A percentile compares a stretch with the other conserved stretches of the same genome.
phyloP scores from a whole-genome alignment of 2,329 filamentous ascomycete genomes.

The Aspergillus carbonarius region DNA sequence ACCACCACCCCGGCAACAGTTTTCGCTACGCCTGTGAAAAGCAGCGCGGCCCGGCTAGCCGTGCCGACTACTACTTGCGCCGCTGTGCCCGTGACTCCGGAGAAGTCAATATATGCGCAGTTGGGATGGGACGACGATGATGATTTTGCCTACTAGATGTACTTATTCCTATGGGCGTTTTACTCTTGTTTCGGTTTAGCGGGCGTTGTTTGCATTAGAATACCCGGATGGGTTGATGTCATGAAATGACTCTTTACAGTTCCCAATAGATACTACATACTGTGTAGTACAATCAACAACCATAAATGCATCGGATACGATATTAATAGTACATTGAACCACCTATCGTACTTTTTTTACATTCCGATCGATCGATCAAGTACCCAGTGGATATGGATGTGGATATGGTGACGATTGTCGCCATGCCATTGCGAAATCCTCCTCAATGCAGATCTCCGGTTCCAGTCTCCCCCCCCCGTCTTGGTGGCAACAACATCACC shows the following conservation, averaged over 20 bases:
- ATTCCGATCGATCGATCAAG: no score
- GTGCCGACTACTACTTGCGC: constrained; percentile 16
- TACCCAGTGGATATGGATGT: no score
- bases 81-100: constrained; percentile 31
- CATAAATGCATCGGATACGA: no score
- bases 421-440: no score
- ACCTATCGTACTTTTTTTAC: no score
- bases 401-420: no score
- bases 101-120: constrained; percentile 44
- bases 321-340: no score
- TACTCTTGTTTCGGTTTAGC: neutral
- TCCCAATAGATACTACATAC: no score
- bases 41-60: constrained; percentile 18
- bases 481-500: no score
- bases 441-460: no score
- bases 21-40: constrained; percentile 36
- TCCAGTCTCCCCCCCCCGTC: no score
- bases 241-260: neutral
- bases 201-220: neutral
- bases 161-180: neutral
- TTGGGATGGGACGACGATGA: constrained; percentile 49
- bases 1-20: constrained; percentile 12
- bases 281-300: no score
- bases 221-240: neutral
- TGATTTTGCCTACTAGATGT: constrained; percentile 23